Conservation (phyloP, 176 grass and related monocot genomes). For the Triticum aestivum region IWGSC_CS_RefSeq_v2.1 NC_057809.1:497986725-497987224, state of each 20-base stretch:
- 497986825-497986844: neutral
- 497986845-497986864: neutral
- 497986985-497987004: neutral
- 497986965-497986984: neutral
- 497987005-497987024: neutral
- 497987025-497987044: conserved; percentile 7
- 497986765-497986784: neutral
- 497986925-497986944: neutral
- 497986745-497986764: neutral
- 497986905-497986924: neutral
- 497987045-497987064: neutral
- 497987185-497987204: neutral
- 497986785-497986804: neutral
- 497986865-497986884: neutral
- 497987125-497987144: neutral
- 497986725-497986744: neutral
- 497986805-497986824: neutral
- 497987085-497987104: neutral
- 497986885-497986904: neutral
- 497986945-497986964: neutral
- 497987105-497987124: neutral
- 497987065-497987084: neutral
- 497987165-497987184: neutral
- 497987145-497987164: neutral
- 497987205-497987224: neutral